These are phyloP conservation scores for Babesia bigemina DNA, from an alignment of 169 alveolate genomes.

Conservation along the genomic window DNA sequence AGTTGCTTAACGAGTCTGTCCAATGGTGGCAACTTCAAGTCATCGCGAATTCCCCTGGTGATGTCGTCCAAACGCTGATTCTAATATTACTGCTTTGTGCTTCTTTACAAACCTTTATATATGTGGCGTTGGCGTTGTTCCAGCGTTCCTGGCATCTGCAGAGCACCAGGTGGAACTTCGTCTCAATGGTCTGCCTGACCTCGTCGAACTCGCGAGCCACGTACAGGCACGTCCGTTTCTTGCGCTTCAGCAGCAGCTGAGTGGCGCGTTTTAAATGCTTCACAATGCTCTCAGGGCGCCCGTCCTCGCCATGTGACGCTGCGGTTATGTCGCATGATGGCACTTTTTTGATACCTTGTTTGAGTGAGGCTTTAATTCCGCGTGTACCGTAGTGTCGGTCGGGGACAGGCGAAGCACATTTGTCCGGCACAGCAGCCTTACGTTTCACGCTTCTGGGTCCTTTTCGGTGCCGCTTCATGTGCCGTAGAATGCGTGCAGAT, in stretches of 20 bases:
- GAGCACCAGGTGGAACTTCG: conserved; percentile 46
- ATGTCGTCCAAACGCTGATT: conserved; percentile 38
- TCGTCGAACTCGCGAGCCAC: conserved; percentile 24
- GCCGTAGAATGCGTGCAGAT: too few species aligned
- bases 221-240: conserved; percentile 13
- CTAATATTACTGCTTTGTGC: background rate
- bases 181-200: conserved; percentile 29
- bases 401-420: background rate
- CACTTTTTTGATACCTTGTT: background rate
- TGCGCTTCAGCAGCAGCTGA: conserved; percentile 28
- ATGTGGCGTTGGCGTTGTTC: conserved; percentile 21
- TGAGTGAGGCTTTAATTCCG: background rate
- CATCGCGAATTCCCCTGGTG: background rate
- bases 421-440: background rate
- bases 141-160: conserved; percentile 44
- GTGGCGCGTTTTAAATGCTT: conserved; percentile 42
- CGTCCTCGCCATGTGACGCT: background rate
- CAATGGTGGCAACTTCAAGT: conserved; percentile 26
- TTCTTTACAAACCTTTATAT: conserved; percentile 15
- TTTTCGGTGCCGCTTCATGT: too few species aligned
- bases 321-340: background rate
- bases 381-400: background rate
- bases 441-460: background rate
- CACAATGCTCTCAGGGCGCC: conserved; percentile 2
- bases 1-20: conserved; percentile 8